phyloP scores from a whole-genome alignment of 805 yeast genomes.

The Nakazawaea sp. region DNA sequence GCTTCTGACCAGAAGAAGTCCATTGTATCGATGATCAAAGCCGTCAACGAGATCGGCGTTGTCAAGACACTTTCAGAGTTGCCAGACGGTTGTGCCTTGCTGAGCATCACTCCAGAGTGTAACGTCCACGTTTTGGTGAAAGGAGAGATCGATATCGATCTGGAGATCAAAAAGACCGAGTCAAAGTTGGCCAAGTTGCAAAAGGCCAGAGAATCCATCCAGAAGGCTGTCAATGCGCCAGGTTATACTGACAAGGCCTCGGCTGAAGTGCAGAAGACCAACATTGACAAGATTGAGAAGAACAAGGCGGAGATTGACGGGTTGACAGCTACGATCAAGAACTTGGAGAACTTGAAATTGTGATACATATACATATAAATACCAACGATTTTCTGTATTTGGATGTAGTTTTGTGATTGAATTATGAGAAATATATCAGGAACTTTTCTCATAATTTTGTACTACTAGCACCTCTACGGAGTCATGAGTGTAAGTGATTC shows the following conservation, averaged over 20 bases:
- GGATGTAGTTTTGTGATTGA: no score
- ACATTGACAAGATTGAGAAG: slow-evolving; percentile 59
- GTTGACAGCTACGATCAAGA: slow-evolving; percentile 75
- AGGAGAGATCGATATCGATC: slow-evolving; percentile 90
- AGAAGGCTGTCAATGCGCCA: slow-evolving; percentile 60
- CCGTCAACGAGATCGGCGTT: slow-evolving; percentile 69
- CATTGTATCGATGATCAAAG: slow-evolving; percentile 88
- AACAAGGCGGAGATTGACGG: slow-evolving; percentile 85
- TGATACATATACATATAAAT: no score
- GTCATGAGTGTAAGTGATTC: no score
- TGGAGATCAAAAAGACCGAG: slow-evolving; percentile 77
- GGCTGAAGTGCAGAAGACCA: slow-evolving; percentile 72
- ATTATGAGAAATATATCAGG: no score
- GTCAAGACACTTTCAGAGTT: slow-evolving; percentile 47
- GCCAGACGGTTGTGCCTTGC: slow-evolving; percentile 88
- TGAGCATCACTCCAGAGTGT: slow-evolving; percentile 72
- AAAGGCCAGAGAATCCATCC: slow-evolving; percentile 53
- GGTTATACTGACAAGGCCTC: slow-evolving; percentile 87
- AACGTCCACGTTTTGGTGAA: slow-evolving; percentile 87
- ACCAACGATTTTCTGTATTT: no score
- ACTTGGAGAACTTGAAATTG: slow-evolving; percentile 73
- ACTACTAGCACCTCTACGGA: no score
- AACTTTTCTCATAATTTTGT: no score
- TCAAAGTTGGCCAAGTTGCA: slow-evolving; percentile 66
- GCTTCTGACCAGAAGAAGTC: slow-evolving; percentile 71